Evolutionary conservation across 73 alveolate species (phyloP).

Genomic region (Paramecium primaurelia): DNA sequence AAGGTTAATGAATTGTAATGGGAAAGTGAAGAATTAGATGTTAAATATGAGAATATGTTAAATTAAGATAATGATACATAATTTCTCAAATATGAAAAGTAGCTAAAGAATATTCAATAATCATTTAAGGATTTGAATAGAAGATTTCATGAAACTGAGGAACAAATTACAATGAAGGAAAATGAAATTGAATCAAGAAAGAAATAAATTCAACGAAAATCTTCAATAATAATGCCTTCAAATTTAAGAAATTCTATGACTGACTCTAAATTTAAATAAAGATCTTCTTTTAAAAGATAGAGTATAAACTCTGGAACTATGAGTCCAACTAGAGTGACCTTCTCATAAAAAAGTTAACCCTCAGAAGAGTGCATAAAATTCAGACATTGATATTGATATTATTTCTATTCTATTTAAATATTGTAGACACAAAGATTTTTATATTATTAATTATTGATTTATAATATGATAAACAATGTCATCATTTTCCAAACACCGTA

Average conservation of each 20-base stretch:
- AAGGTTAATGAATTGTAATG: background rate
- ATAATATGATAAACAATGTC: background rate
- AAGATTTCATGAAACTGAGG: background rate
- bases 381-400: background rate
- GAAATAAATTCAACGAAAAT: background rate
- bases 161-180: background rate
- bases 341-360: background rate
- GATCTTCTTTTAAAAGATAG: background rate
- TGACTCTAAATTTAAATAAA: background rate
- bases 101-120: background rate
- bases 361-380: background rate
- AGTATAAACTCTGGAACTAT: background rate
- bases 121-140: background rate
- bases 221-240: background rate
- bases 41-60: background rate
- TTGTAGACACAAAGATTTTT: background rate
- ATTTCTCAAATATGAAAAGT: background rate
- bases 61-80: background rate
- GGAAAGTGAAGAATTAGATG: slow-evolving; percentile 10
- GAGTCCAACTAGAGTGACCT: slow-evolving; percentile 17
- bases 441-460: too few species aligned
- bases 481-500: slow-evolving; percentile 11
- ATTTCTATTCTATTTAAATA: background rate
- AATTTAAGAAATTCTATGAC: background rate
- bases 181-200: background rate